A percentile compares a stretch with the other conserved stretches of the same genome.
Conservation (phyloP, 1,284 basidiomycete species). For the Chalciporus piperatoides region DNA sequence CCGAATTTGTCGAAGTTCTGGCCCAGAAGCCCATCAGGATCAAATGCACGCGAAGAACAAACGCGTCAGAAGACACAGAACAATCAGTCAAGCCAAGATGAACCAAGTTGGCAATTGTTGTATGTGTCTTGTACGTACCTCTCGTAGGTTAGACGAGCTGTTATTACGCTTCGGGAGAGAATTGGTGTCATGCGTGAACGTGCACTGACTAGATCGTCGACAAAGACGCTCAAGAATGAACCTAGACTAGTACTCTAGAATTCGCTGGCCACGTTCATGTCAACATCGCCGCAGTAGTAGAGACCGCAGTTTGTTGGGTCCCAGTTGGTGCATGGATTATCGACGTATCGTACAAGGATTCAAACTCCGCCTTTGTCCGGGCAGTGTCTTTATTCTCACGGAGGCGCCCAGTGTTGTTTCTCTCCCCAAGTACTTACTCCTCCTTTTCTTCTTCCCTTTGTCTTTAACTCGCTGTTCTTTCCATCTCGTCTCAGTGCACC, state of each 20-base stretch:
- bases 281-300: background rate
- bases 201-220: background rate
- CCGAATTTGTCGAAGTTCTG: too few relatives aligned
- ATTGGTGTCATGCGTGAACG: too few relatives aligned
- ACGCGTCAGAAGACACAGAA: too few relatives aligned
- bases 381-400: slow-evolving; percentile 34
- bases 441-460: slow-evolving; percentile 28
- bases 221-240: background rate
- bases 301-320: background rate
- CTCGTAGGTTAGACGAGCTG: background rate
- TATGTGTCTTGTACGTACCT: background rate
- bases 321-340: background rate
- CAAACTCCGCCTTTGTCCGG: slow-evolving; percentile 26
- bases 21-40: too few relatives aligned
- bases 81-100: background rate
- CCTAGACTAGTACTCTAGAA: background rate
- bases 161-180: background rate
- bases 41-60: background rate
- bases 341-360: slow-evolving; percentile 14
- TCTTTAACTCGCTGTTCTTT: slow-evolving; percentile 31
- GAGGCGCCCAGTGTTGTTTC: slow-evolving; percentile 31
- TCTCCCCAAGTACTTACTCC: slow-evolving; percentile 29
- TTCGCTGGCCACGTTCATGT: background rate
- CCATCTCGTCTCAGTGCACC: slow-evolving; percentile 12
- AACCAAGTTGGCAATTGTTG: too few relatives aligned